Base-by-base conservation (phyloP, 805 yeast genomes). In the Wickerhamomyces chaumierensis region DNA sequence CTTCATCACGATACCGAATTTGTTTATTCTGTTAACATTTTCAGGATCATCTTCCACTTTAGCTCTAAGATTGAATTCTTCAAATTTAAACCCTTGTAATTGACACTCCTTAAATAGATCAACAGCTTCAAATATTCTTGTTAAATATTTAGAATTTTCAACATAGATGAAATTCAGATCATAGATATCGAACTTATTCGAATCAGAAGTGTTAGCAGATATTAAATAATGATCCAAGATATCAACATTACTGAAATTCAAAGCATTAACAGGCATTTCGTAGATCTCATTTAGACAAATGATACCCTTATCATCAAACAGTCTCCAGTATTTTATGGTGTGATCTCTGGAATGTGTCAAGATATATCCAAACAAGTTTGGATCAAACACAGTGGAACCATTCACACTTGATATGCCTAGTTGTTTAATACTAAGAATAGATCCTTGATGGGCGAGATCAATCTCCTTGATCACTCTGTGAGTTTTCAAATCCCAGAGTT, bases 261-360 rank as follows among this genome's bases (percentile, higher is more conserved):
- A 60, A 4, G 84, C 65, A 54, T 85, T 85, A 33, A 81, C 81
- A 5, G 87, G 87, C 46, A 81, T 63, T 15, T 70, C 66, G 43
- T 69, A 65, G 1, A 62, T 54, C 45, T 46, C 57, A 49, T 6
- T 48, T 48, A 40, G 12, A 8, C 36, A 21, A 4, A 29, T 32
- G 14, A 32, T 11, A 2, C 25, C 29, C n/a, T 32, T 38, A 5
- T 31, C 41, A 18, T 49, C 45, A 25, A 47, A 55, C 33, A 60
- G 37, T 41, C 56, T 53, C 79, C 78, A 77, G 23, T 74, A 50
- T 42, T 59, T 66, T 16, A 68, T 51, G 31, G 58, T 64, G 18
- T 80, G 74, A 54, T 83, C 94, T 40, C 83, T 65, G 0, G 80
- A 80, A 52, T 83, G 92, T 3, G 82, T 76, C 18, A 78, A 42